Percentiles rank a stretch among this genome's conserved stretches.
These are phyloP conservation scores for Candida piceae DNA, from an alignment of 805 yeast species.

Conservation along the genomic window DNA sequence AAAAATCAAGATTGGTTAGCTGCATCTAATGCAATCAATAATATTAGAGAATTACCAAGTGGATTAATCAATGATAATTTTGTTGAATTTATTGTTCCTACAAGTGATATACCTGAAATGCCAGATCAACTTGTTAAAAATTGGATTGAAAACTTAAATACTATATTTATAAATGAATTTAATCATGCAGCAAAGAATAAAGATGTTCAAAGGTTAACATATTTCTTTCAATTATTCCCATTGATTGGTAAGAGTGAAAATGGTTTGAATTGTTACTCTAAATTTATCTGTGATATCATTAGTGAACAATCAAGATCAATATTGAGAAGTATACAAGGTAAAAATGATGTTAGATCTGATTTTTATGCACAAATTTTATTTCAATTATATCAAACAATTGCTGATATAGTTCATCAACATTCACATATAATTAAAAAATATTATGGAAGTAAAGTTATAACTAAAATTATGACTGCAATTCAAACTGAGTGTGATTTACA, in stretches of 20 bases:
- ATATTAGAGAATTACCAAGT: conserved; percentile 49
- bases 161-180: conserved; percentile 58
- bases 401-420: conserved; percentile 82
- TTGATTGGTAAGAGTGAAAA: conserved; percentile 63
- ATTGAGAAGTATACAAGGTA: conserved; percentile 41
- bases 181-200: conserved; percentile 59
- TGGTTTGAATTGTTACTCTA: conserved; percentile 79
- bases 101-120: conserved; percentile 75
- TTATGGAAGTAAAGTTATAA: conserved; percentile 64
- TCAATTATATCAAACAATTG: conserved; percentile 76
- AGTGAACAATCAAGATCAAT: conserved; percentile 71
- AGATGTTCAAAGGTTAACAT: conserved; percentile 66
- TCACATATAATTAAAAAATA: conserved; percentile 68
- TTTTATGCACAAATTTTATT: conserved; percentile 55
- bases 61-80: conserved; percentile 56
- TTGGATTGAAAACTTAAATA: conserved; percentile 57
- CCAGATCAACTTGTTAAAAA: conserved; percentile 54
- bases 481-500: conserved; percentile 92
- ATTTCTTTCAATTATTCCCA: conserved; percentile 84
- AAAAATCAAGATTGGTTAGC: conserved; percentile 63
- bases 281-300: conserved; percentile 79
- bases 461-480: conserved; percentile 62
- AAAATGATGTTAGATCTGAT: conserved; percentile 37
- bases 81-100: conserved; percentile 79
- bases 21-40: conserved; percentile 68